phyloP scores from a whole-genome alignment of 2,329 filamentous ascomycete species.

The Alternaria arbusti region DNA sequence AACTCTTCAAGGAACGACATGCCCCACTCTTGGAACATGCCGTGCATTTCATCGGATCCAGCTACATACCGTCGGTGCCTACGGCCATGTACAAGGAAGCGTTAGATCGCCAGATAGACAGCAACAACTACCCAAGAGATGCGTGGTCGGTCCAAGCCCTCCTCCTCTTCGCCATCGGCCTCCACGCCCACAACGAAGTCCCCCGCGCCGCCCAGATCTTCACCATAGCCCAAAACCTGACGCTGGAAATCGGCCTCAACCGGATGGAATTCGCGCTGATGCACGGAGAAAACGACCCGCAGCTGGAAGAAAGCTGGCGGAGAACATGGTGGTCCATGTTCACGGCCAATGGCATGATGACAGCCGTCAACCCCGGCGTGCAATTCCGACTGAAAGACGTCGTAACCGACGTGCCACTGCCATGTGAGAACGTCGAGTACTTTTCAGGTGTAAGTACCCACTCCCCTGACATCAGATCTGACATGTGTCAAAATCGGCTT shows the following conservation, averaged over 20 bases:
- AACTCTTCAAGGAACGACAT: conserved; percentile 49
- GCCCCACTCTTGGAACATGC: conserved; percentile 58
- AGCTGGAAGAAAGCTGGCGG: conserved; percentile 82
- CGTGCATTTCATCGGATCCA: conserved; percentile 64
- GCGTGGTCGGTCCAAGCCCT: conserved; percentile 76
- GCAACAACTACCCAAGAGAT: conserved; percentile 41
- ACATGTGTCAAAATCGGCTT: conserved; percentile 11
- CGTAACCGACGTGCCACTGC: conserved; percentile 71
- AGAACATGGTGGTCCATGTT: conserved; percentile 91
- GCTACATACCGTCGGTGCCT: conserved; percentile 57
- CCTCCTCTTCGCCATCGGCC: conserved; percentile 75
- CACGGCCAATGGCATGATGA: conserved; percentile 83
- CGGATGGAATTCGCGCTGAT: conserved; percentile 68
- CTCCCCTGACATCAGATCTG: background rate
- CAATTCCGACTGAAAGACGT: conserved; percentile 74
- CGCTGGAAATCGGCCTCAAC: conserved; percentile 79
- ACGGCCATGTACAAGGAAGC: conserved; percentile 54
- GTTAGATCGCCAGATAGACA: conserved; percentile 39
- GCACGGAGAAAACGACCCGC: conserved; percentile 68
- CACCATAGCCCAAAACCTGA: conserved; percentile 70
- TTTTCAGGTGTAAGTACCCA: conserved; percentile 43
- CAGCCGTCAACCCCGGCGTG: conserved; percentile 76
- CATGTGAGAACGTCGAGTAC: conserved; percentile 83
- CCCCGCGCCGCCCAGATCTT: conserved; percentile 72
- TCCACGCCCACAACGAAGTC: conserved; percentile 78